Evolutionary conservation across 2,329 filamentous ascomycete species (phyloP), one percentile per base, ranked within the genome.

Genomic region (Claviceps sp.): DNA sequence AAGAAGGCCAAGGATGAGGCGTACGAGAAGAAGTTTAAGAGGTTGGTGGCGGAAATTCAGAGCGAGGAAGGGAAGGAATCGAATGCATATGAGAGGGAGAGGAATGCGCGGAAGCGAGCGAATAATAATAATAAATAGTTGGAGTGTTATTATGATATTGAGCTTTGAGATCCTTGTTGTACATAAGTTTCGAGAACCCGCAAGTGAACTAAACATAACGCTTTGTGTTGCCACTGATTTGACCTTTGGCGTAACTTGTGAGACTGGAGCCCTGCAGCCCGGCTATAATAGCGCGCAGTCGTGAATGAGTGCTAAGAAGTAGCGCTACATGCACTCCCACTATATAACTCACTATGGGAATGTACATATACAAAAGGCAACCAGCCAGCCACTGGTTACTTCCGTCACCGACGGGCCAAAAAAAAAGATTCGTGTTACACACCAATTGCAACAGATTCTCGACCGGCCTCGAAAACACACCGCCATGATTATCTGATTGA

Each of bases 11-110:
- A 82, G 72, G 93, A 97, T 73, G 81, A 80, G 53, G 89, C 87
- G 58, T 97, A 98, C 75, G 91, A 97, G 75, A 87, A 87, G 76
- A 97, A 97, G 78, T 95, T 91, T 74, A 87, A 85, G 76, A 81
- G 85, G 58, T 75, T 98, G 55, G 82, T 97, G 60, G 87, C 90
- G 10, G 90, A 96, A 77, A 96, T 98, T 61, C 91, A 98, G 72
- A 88, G 85, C 59, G 86, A 95, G 71, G 93, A 96, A 68, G 91
- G 91, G 1, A 74, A 77, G 54, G 90, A 93, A 68, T 77, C 81
- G 44, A 97, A 97, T 70, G 80, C 78, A 48, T 97, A 97, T 76
- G 90, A 94, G 70, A 78, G 85, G 61, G 89, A 94, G 75, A 93
- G 83, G 76, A 77, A 79, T 65, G 75, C 76, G 65, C 78, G 89